A percentile compares a stretch with the other conserved stretches of the same genome.
phyloP scores from a whole-genome alignment of 2,329 filamentous ascomycete genomes.

The Ambrosiella cleistominuta region DNA sequence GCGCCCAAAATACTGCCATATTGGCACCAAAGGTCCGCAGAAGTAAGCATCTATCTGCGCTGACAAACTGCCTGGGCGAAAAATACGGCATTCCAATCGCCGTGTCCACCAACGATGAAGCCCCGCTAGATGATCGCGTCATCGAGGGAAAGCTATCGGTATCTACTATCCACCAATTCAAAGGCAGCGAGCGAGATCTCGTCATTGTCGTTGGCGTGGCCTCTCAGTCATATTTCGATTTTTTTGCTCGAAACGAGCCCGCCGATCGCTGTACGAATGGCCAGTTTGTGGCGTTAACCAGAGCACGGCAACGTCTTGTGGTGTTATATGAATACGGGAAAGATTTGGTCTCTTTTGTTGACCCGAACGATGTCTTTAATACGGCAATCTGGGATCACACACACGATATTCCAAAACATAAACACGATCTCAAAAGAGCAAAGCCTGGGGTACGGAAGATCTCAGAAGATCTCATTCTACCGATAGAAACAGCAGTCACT shows the following conservation, averaged over 20 bases:
- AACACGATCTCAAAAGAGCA: background rate
- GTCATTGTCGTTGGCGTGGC: conserved; percentile 17
- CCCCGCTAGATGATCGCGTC: conserved; percentile 16
- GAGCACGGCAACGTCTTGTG: conserved; percentile 18
- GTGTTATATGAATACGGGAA: conserved; percentile 15
- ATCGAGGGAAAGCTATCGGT: conserved; percentile 18
- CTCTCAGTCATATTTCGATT: conserved; percentile 17
- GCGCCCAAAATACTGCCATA: conserved; percentile 11
- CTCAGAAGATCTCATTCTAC: background rate
- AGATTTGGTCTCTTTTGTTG: conserved; percentile 17
- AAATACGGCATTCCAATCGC: conserved; percentile 15
- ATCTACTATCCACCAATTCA: conserved; percentile 21
- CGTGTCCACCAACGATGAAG: conserved; percentile 16
- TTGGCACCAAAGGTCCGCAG: conserved; percentile 3
- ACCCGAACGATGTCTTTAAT: background rate
- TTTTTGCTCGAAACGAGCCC: conserved; percentile 16
- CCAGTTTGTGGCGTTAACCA: conserved; percentile 19
- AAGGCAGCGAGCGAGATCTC: conserved; percentile 19
- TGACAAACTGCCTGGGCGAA: conserved; percentile 6
- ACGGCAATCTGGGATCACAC: conserved; percentile 6
- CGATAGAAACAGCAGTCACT: conserved; percentile 8
- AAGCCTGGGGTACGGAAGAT: background rate
- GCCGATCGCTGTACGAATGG: conserved; percentile 19
- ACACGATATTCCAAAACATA: background rate
- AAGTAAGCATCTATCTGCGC: background rate